Conservation (phyloP, 805 yeast genomes). For the Hyphopichia homilentoma region DNA sequence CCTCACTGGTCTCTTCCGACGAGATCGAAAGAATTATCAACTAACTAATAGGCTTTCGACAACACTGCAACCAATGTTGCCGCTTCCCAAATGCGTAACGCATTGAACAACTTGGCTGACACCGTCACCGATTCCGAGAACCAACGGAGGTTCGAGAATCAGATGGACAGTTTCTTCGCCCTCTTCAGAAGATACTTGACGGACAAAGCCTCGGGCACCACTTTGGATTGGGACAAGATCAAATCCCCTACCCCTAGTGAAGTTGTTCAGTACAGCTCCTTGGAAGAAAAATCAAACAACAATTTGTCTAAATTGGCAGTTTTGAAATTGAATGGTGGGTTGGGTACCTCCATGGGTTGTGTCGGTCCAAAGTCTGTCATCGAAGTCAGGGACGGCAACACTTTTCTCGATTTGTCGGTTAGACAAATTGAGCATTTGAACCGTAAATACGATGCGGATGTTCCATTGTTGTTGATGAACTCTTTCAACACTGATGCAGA, state of each 20-base stretch:
- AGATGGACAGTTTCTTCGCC: constrained; percentile 92
- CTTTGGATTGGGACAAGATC: constrained; percentile 93
- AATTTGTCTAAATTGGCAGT: constrained; percentile 86
- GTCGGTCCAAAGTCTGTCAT: constrained; percentile 98
- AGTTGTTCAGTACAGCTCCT: constrained; percentile 71
- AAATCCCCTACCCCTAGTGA: constrained; percentile 86
- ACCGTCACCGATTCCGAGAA: constrained; percentile 54
- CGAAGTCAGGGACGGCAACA: constrained; percentile 98
- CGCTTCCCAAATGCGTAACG: constrained; percentile 97
- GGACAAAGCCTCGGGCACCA: constrained; percentile 81
- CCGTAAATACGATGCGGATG: constrained; percentile 85
- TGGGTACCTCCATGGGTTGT: constrained; percentile 99
- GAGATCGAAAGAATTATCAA: neutral
- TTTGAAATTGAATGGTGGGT: constrained; percentile 93
- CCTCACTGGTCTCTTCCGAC: neutral
- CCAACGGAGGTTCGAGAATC: constrained; percentile 68
- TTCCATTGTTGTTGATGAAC: constrained; percentile 95
- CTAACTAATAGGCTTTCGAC: constrained; percentile 67
- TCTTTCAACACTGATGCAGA: constrained; percentile 97
- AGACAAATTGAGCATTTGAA: constrained; percentile 96
- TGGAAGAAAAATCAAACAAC: constrained; percentile 35
- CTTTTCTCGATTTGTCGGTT: constrained; percentile 91
- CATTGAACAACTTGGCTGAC: constrained; percentile 84
- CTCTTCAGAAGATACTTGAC: constrained; percentile 87
- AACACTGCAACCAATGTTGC: constrained; percentile 93